Percentiles rank a stretch among this genome's conserved stretches.
These are phyloP conservation scores for Quercus ilex DNA, from an alignment of 306 rosid genomes.

Conservation along the genomic window DNA sequence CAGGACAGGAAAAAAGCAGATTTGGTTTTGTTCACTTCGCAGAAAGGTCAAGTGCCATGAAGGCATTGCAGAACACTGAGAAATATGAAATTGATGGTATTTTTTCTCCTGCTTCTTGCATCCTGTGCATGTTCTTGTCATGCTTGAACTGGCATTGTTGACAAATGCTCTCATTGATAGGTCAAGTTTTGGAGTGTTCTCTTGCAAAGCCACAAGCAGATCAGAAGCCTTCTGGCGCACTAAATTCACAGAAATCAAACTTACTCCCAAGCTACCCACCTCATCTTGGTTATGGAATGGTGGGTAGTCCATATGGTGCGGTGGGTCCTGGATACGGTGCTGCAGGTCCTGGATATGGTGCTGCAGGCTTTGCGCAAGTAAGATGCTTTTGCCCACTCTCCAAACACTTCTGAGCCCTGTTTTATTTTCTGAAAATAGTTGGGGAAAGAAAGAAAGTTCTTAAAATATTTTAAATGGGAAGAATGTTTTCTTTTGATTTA, in stretches of 20 bases:
- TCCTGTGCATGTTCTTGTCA: not conserved
- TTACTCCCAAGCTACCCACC: conserved; percentile 55
- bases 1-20: conserved; percentile 65
- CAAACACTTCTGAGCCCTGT: not conserved
- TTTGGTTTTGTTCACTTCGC: conserved; percentile 72
- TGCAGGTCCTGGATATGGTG: conserved; percentile 57
- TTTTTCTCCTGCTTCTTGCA: conserved; percentile 11
- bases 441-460: not conserved
- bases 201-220: conserved; percentile 71
- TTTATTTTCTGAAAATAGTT: not conserved
- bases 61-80: conserved; percentile 58
- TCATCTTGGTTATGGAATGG: conserved; percentile 52
- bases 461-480: not conserved
- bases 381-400: conserved; percentile 21
- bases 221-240: conserved; percentile 45
- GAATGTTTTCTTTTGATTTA: not conserved
- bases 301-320: conserved; percentile 51
- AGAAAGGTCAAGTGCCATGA: conserved; percentile 66
- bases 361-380: conserved; percentile 62
- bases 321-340: conserved; percentile 55
- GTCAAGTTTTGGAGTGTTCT: conserved; percentile 67
- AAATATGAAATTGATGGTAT: conserved; percentile 69
- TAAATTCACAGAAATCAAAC: conserved; percentile 36
- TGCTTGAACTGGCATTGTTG: conserved; percentile 6
- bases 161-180: conserved; percentile 29